Conservation (phyloP, 768 basidiomycete genomes). For the Candolleomyces aberdarensis region DNA sequence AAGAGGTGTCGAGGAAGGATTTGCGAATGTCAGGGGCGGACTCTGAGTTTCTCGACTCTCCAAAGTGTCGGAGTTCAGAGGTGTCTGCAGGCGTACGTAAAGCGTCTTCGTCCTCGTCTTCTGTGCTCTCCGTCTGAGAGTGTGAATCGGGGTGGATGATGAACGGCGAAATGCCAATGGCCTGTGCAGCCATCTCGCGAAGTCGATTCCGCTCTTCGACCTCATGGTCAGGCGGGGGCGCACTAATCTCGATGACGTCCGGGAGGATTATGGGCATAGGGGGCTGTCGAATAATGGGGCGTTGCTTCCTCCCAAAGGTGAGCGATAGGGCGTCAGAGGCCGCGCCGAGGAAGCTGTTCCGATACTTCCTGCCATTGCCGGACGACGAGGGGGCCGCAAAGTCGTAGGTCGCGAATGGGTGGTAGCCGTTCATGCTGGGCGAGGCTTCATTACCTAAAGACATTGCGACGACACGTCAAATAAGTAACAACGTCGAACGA, state of each 20-base stretch:
- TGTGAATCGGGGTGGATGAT: constrained; percentile 39
- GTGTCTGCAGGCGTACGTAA: constrained; percentile 15
- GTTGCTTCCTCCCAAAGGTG: constrained; percentile 42
- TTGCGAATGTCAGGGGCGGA: constrained; percentile 19
- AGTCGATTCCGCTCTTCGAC: constrained; percentile 74
- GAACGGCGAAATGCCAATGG: constrained; percentile 63
- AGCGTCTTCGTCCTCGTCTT: constrained; percentile 34
- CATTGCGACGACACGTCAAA: constrained; percentile 11
- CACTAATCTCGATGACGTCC: constrained; percentile 72
- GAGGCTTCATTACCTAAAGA: constrained; percentile 6
- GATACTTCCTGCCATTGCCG: constrained; percentile 23
- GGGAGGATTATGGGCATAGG: constrained; percentile 50
- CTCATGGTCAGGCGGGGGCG: constrained; percentile 53
- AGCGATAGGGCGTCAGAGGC: constrained; percentile 51
- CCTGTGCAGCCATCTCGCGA: constrained; percentile 71
- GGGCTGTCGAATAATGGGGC: constrained; percentile 31
- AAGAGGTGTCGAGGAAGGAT: constrained; percentile 25
- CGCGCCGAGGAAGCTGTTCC: constrained; percentile 48
- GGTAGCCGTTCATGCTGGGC: not conserved
- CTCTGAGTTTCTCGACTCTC: constrained; percentile 10
- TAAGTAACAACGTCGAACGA: not conserved
- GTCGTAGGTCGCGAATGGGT: constrained; percentile 10
- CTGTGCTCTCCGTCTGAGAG: constrained; percentile 33
- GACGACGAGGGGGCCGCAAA: not conserved
- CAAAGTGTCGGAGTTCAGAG: constrained; percentile 14